Evolutionary conservation across 2,329 filamentous ascomycete genomes (phyloP).

Genomic region (Phialemonium atrogriseum): DNA sequence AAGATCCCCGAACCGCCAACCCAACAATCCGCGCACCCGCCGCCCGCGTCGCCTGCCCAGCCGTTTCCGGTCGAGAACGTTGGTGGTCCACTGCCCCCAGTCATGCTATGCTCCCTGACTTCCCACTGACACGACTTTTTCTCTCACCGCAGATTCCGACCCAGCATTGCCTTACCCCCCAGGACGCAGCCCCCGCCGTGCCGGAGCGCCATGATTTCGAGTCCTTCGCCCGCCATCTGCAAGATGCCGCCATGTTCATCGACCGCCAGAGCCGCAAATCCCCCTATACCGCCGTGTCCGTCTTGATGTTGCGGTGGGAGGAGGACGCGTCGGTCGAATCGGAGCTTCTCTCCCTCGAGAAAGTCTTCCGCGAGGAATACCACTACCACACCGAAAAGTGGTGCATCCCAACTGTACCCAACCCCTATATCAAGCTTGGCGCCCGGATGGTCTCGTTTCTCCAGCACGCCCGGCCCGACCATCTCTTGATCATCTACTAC

Average conservation of each 20-base stretch:
- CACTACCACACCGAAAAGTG: conserved; percentile 53
- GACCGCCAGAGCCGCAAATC: conserved; percentile 53
- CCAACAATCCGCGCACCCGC: conserved; percentile 3
- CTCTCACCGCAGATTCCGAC: too few species aligned
- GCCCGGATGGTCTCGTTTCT: conserved; percentile 52
- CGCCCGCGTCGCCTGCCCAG: too few species aligned
- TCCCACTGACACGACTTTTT: too few species aligned
- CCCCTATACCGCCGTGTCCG: conserved; percentile 50
- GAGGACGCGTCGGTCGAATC: conserved; percentile 46
- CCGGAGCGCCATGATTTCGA: conserved; percentile 53
- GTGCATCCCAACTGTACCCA: conserved; percentile 50
- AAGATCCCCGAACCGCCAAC: conserved; percentile 16
- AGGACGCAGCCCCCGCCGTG: conserved; percentile 9
- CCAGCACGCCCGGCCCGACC: conserved; percentile 47
- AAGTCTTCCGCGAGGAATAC: conserved; percentile 51
- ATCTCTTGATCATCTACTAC: conserved; percentile 58
- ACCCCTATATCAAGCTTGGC: conserved; percentile 53
- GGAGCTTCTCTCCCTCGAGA: conserved; percentile 47
- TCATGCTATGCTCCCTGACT: too few species aligned
- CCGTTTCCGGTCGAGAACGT: too few species aligned
- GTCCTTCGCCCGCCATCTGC: conserved; percentile 57
- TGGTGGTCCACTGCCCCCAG: too few species aligned
- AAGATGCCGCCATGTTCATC: conserved; percentile 61
- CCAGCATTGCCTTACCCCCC: conserved; percentile 12
- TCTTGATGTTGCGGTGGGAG: conserved; percentile 54